A percentile compares a stretch with the other conserved stretches of the same genome.
Conservation (phyloP, 1,139 yeast species). For the Geotrichum macrosporum region DNA sequence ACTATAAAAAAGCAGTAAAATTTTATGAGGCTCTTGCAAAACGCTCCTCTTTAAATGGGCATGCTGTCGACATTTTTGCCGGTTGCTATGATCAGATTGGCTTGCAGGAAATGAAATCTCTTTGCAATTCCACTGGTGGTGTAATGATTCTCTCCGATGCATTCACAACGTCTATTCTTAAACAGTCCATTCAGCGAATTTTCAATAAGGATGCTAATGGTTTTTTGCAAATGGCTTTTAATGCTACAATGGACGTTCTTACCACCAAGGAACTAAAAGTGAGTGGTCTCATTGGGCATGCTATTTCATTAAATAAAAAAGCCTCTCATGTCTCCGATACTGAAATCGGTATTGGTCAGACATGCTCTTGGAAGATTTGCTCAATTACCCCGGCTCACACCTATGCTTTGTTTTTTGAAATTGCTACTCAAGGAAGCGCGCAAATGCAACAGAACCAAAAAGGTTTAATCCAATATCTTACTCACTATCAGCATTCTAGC, state of each 20-base stretch:
- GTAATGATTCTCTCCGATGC: constrained; percentile 83
- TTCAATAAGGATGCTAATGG: constrained; percentile 82
- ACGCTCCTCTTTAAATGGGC: constrained; percentile 67
- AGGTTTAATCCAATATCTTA: constrained; percentile 57
- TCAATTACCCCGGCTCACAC: constrained; percentile 81
- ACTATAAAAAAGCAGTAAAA: constrained; percentile 78
- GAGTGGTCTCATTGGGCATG: constrained; percentile 88
- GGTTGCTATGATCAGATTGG: constrained; percentile 98
- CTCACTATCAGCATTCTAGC: constrained; percentile 61
- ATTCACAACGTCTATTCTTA: constrained; percentile 88
- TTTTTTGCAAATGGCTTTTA: constrained; percentile 71
- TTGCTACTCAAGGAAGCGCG: constrained; percentile 47
- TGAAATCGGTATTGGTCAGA: constrained; percentile 89
- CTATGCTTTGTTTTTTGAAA: constrained; percentile 83
- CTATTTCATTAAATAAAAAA: constrained; percentile 41
- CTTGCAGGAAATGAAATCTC: constrained; percentile 83
- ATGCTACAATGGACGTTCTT: constrained; percentile 63
- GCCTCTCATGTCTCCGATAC: constrained; percentile 75
- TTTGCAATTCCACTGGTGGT: constrained; percentile 86
- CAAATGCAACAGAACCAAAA: constrained; percentile 54
- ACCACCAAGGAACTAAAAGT: constrained; percentile 82
- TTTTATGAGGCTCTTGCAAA: constrained; percentile 72
- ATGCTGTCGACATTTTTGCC: constrained; percentile 82
- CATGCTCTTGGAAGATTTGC: constrained; percentile 82
- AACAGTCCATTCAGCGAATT: constrained; percentile 80